Evolutionary conservation across 768 basidiomycete species (phyloP), one percentile per base, ranked within the genome.

Genomic region (Suillus fuscotomentosus): DNA sequence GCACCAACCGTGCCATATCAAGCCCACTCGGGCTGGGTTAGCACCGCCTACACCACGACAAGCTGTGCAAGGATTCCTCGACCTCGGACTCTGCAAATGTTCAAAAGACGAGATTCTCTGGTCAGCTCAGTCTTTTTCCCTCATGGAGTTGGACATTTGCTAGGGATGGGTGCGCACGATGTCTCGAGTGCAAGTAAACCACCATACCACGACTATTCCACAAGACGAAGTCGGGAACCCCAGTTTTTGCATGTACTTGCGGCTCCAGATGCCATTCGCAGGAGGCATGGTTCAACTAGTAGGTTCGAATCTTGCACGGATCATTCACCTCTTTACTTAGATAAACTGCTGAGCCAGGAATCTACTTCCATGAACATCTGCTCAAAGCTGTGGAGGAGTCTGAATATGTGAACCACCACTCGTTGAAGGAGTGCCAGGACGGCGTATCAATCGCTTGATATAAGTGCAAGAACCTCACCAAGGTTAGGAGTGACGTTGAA

Each of bases 281-380:
- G 79, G 79, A 13, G 87, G 88, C 11, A 97, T 97, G 92, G 90
- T 97, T 14, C 87, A 27, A 27, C 27, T 96, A n/a, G 91, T 93
- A 70, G 69, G 91, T 85, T 24, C 48, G 61, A 62, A 3, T 39
- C 22, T 45, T 57, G 34, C 43, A 10, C 39, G 43, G 15, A 63
- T 41, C 65, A 48, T 63, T 64, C 11, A 60, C 51, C 27, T 42
- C 54, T 15, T 34, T 50, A 61, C 60, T 31, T 36, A 8, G 48
- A 61, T 48, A 95, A 87, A 97, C 95, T 0, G 91, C 95, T 11
- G 95, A 97, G 68, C 95, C 95, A 0, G 95, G 92, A 0, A 84
- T 89, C 69, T 95, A 95, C 75, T 95, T 95, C 81, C 89, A 89
- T 5, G 88, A 88, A 2, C 86, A 91, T 68, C 81, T 95, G n/a